Evolutionary conservation across 2,329 filamentous ascomycete genomes (phyloP), one percentile per base, ranked within the genome.

Genomic region (Acrocalymma vagum): DNA sequence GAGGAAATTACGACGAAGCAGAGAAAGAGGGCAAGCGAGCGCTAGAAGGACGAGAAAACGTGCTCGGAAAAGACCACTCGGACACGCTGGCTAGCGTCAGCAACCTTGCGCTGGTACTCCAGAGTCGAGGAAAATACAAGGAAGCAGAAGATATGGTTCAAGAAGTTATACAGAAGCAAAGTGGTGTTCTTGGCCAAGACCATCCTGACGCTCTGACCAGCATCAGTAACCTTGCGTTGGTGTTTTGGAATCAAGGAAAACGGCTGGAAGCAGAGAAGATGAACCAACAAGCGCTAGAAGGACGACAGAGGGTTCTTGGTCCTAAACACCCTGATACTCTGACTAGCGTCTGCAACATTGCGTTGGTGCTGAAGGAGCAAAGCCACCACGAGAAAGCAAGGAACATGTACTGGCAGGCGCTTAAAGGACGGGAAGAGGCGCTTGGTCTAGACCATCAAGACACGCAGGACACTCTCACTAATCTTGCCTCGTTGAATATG

Each of bases 61-160:
- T n/a, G n/a, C n/a, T n/a, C n/a, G n/a, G n/a, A n/a, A n/a, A n/a
- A n/a, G n/a, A n/a, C n/a, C n/a, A n/a, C n/a, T n/a, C n/a, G n/a
- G n/a, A n/a, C n/a, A 47, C 42, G 22, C 29, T 49, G 15, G 13
- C 13, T 15, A 39, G 37, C 26, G 17, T 42, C 16, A 27, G 16
- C 14, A 32, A 32, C 26, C 17, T 51, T 13, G 44, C 26, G 14
- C 20, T 16, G 20, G 36, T 43, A 22, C 22, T 48, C n/a, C 16
- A 14, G n/a, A 1, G 6, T 13, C 39, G 40, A 29, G 34, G 29
- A 3, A 36, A 39, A 21, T 42, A 42, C 23, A 16, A 36, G 2
- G 46, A 50, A 21, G 32, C 48, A 13, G 45, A 49, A 26, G 25
- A 26, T 17, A 23, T 51, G 17, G 38, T 24, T 25, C 16, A 46